Conservation (phyloP, 2,329 filamentous ascomycete genomes). For the Epichloe uncinata region DNA sequence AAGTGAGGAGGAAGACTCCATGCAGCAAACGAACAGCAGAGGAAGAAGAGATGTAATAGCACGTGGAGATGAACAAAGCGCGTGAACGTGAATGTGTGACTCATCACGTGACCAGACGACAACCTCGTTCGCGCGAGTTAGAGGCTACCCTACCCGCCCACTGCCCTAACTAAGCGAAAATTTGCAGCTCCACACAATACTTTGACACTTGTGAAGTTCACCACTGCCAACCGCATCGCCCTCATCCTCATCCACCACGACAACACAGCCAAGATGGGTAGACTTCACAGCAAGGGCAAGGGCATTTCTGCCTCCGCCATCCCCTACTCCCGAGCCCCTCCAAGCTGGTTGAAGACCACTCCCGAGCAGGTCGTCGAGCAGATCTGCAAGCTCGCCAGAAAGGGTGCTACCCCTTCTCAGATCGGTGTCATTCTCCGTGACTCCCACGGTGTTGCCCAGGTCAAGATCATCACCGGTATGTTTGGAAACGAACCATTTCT, state of each 20-base stretch:
- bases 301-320: slow-evolving; percentile 92
- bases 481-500: slow-evolving; percentile 7
- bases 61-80: neutral
- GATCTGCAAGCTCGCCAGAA: slow-evolving; percentile 98
- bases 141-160: neutral
- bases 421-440: slow-evolving; percentile 98
- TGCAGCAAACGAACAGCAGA: neutral
- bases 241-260: slow-evolving; percentile 23
- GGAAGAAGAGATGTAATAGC: neutral
- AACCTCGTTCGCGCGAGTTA: neutral
- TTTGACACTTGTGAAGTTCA: slow-evolving; percentile 14
- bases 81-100: too few relatives aligned
- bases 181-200: slow-evolving; percentile 28
- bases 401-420: slow-evolving; percentile 96
- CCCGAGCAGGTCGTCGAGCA: slow-evolving; percentile 97
- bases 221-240: slow-evolving; percentile 15
- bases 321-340: slow-evolving; percentile 88
- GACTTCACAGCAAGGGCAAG: slow-evolving; percentile 99
- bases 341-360: slow-evolving; percentile 97
- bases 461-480: slow-evolving; percentile 93
- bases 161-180: slow-evolving; percentile 35
- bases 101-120: neutral
- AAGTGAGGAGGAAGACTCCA: neutral
- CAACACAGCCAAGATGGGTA: slow-evolving; percentile 62
- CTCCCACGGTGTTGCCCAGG: slow-evolving; percentile 94